phyloP scores from a whole-genome alignment of 2,329 filamentous ascomycete species.

The Alternaria sp. region DNA sequence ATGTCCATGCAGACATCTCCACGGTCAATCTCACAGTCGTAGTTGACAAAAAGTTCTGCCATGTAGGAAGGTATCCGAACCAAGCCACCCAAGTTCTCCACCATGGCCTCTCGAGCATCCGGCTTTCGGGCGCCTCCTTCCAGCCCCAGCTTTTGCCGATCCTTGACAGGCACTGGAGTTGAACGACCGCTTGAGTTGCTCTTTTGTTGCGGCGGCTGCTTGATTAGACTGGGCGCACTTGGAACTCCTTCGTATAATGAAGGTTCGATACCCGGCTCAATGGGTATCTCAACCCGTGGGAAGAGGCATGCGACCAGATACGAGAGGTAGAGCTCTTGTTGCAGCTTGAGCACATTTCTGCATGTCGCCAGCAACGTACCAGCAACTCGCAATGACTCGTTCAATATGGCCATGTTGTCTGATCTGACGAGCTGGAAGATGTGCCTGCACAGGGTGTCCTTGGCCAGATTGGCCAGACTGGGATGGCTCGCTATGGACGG shows the following conservation, averaged over 20 bases:
- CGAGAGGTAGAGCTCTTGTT: conserved; percentile 94
- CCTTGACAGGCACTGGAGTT: conserved; percentile 89
- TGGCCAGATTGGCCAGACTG: conserved; percentile 82
- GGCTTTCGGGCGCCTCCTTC: conserved; percentile 92
- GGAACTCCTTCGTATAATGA: conserved; percentile 92
- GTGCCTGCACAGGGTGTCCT: conserved; percentile 91
- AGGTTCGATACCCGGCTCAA: conserved; percentile 88
- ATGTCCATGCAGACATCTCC: conserved; percentile 94
- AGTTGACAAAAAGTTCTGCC: conserved; percentile 95
- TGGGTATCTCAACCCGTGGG: conserved; percentile 90
- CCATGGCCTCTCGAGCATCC: conserved; percentile 96
- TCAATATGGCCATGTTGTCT: conserved; percentile 93
- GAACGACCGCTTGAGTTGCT: conserved; percentile 72
- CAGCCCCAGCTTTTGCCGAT: conserved; percentile 88
- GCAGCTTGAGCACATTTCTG: conserved; percentile 86
- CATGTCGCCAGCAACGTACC: conserved; percentile 91
- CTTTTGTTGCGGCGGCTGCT: conserved; percentile 72
- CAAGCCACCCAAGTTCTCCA: conserved; percentile 91
- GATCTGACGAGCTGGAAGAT: conserved; percentile 95
- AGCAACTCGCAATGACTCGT: conserved; percentile 89
- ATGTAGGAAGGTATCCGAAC: conserved; percentile 94
- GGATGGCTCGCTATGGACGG: conserved; percentile 94
- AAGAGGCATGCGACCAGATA: conserved; percentile 95
- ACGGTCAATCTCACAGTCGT: conserved; percentile 92
- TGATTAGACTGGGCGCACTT: conserved; percentile 85